phyloP scores from a whole-genome alignment of 2,329 filamentous ascomycete genomes.

The Zymoseptoria pseudotritici region DNA sequence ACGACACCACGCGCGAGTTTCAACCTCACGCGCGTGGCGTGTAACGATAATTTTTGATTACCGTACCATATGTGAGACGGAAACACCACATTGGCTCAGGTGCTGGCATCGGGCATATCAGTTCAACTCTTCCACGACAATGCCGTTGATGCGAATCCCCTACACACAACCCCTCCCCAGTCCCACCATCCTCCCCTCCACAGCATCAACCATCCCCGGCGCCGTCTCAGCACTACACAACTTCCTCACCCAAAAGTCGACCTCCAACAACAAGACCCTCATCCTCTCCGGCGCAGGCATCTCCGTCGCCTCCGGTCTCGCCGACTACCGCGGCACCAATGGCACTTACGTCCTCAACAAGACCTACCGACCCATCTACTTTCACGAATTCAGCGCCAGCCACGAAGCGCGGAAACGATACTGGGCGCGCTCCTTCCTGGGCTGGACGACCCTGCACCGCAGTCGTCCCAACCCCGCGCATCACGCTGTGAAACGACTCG shows the following conservation, averaged over 20 bases:
- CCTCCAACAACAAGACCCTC: constrained; percentile 48
- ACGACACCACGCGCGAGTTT: neutral
- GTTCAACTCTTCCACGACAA: constrained; percentile 1
- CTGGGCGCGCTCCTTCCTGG: constrained; percentile 90
- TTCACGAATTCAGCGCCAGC: constrained; percentile 73
- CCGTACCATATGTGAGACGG: neutral
- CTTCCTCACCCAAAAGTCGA: constrained; percentile 55
- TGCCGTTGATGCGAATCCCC: constrained; percentile 69
- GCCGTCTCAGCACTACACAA: constrained; percentile 68
- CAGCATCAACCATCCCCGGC: constrained; percentile 61
- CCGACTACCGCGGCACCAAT: constrained; percentile 82
- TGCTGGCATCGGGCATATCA: neutral
- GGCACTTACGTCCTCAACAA: constrained; percentile 92
- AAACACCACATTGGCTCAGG: neutral
- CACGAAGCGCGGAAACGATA: constrained; percentile 88
- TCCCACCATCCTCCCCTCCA: constrained; percentile 65
- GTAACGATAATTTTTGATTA: neutral
- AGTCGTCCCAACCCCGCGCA: constrained; percentile 77
- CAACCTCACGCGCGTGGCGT: neutral
- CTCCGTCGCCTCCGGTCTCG: constrained; percentile 83
- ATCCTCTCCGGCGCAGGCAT: constrained; percentile 79
- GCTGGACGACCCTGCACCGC: constrained; percentile 74
- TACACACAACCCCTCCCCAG: constrained; percentile 77
- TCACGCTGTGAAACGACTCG: constrained; percentile 66
- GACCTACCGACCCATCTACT: constrained; percentile 85